phyloP scores from a whole-genome alignment of 2,329 filamentous ascomycete genomes.

The Diaporthe longicolla region DNA sequence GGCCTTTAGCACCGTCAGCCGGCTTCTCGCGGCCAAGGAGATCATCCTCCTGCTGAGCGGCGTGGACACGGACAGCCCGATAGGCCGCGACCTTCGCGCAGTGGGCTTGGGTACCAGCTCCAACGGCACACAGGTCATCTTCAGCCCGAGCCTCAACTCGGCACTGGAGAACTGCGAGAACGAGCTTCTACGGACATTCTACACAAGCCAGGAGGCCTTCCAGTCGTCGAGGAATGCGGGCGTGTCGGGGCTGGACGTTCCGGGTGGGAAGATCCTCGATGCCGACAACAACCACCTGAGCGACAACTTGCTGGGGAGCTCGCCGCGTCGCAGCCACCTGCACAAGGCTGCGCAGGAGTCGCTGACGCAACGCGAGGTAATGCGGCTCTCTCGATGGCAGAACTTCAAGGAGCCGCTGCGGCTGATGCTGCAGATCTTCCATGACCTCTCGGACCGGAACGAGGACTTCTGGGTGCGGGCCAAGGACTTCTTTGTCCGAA shows the following conservation, averaged over 20 bases:
- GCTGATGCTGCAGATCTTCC: constrained; percentile 95
- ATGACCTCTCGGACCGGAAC: constrained; percentile 85
- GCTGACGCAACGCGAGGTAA: constrained; percentile 75
- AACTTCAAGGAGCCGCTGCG: constrained; percentile 91
- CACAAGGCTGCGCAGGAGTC: constrained; percentile 83
- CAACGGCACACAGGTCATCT: constrained; percentile 79
- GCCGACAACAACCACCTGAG: constrained; percentile 56
- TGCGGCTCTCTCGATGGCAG: constrained; percentile 79
- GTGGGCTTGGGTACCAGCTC: constrained; percentile 80
- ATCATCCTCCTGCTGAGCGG: constrained; percentile 89
- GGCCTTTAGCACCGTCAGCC: constrained; percentile 92
- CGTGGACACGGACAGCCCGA: constrained; percentile 79
- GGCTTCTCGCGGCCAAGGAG: constrained; percentile 81
- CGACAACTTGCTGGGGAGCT: constrained; percentile 72
- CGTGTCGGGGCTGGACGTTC: constrained; percentile 64
- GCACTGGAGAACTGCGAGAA: constrained; percentile 97
- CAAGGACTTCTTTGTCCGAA: constrained; percentile 80
- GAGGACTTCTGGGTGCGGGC: constrained; percentile 96
- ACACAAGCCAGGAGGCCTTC: constrained; percentile 76
- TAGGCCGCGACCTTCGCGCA: constrained; percentile 84
- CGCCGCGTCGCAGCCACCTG: constrained; percentile 84
- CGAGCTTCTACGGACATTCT: constrained; percentile 86
- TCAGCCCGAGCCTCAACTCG: constrained; percentile 92
- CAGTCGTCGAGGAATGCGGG: constrained; percentile 59
- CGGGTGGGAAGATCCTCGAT: constrained; percentile 61